These are phyloP conservation scores for Fusarium sp. DNA, from an alignment of 2,329 filamentous ascomycete genomes.

Conservation along the genomic window DNA sequence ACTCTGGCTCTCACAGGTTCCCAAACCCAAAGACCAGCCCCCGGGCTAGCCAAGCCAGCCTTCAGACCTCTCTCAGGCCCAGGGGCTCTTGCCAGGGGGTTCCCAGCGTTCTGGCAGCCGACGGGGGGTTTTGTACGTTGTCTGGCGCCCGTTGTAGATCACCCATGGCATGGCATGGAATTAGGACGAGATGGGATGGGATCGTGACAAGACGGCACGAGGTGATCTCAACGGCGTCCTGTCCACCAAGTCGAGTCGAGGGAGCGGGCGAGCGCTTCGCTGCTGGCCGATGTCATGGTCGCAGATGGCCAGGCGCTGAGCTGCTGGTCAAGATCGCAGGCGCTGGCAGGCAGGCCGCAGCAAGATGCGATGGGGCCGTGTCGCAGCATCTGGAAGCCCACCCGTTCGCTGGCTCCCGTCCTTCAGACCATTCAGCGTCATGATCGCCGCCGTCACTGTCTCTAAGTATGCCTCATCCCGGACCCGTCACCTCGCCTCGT, in stretches of 20 bases:
- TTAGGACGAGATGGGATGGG: constrained; percentile 43
- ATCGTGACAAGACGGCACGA: constrained; percentile 41
- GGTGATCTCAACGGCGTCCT: constrained; percentile 4
- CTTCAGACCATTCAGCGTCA: constrained; percentile 41
- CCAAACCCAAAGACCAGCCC: constrained; percentile 21
- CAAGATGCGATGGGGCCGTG: constrained; percentile 39
- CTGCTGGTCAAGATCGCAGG: constrained; percentile 33
- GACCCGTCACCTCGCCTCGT: constrained; percentile 30
- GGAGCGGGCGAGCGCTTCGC: constrained; percentile 24
- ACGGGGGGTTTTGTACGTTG: constrained; percentile 37
- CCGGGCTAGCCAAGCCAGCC: constrained; percentile 12
- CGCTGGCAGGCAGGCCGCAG: constrained; percentile 29
- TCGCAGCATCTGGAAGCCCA: constrained; percentile 40
- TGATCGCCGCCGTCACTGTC: constrained; percentile 46
- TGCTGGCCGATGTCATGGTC: constrained; percentile 41
- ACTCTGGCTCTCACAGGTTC: constrained; percentile 20
- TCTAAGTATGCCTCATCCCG: constrained; percentile 41
- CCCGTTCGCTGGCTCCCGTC: constrained; percentile 46
- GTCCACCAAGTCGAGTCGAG: background rate
- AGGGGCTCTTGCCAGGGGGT: constrained; percentile 34
- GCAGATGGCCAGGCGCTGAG: constrained; percentile 40
- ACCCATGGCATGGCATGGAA: constrained; percentile 41
- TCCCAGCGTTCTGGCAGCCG: constrained; percentile 40
- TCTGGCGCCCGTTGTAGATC: constrained; percentile 44
- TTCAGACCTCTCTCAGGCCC: constrained; percentile 29